Percentiles rank a stretch among this genome's conserved stretches.
Conservation (phyloP, 306 rosid species). For the Prinsepia uniflora region DNA sequence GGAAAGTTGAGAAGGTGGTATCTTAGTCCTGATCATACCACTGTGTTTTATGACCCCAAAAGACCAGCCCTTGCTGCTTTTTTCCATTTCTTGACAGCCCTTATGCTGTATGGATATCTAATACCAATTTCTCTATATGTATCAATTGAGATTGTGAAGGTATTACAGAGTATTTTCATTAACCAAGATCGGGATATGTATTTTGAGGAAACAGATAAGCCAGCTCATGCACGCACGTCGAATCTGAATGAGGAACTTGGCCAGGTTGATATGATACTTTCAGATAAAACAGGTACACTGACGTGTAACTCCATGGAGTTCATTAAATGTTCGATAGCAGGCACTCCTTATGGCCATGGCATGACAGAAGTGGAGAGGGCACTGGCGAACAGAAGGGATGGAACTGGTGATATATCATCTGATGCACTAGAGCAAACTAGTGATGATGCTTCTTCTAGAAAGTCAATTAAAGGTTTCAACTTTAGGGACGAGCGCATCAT, state of each 20-base stretch:
- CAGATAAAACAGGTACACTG: constrained; percentile 91
- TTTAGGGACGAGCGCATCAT: constrained; percentile 68
- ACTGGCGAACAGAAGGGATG: constrained; percentile 34
- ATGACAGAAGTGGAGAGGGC: constrained; percentile 76
- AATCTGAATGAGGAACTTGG: constrained; percentile 93
- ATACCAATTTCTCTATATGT: constrained; percentile 89
- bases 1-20: constrained; percentile 66
- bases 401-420: constrained; percentile 29
- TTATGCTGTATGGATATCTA: constrained; percentile 83
- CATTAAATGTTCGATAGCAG: constrained; percentile 76
- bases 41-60: constrained; percentile 54
- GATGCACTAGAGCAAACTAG: constrained; percentile 22
- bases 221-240: constrained; percentile 84
- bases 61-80: constrained; percentile 49
- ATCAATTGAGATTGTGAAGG: constrained; percentile 89
- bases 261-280: constrained; percentile 71
- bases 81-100: constrained; percentile 80
- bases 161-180: constrained; percentile 75
- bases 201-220: constrained; percentile 59
- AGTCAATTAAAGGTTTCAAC: constrained; percentile 65
- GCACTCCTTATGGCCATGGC: constrained; percentile 70
- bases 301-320: constrained; percentile 95
- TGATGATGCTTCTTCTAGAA: constrained; percentile 26
- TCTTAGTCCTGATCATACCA: constrained; percentile 57
- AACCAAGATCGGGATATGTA: constrained; percentile 83